Evolutionary conservation across 306 rosid species (phyloP), one percentile per base, ranked within the genome.

Genomic region (Purshia tridentata): DNA sequence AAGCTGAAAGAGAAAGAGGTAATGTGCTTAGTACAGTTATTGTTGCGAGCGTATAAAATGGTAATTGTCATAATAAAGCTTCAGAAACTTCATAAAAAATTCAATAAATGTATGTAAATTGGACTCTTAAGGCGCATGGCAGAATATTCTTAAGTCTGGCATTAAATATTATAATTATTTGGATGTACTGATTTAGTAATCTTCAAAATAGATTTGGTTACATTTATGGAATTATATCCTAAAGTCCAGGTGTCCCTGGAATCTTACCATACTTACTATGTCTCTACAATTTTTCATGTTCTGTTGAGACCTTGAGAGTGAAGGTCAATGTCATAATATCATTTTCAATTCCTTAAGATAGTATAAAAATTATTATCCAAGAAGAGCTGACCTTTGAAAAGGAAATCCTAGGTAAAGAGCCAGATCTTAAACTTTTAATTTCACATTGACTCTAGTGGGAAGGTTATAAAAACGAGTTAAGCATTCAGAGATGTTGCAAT

Each of bases 1-100:
- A 91, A 86, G 86, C 77, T 93, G 76, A 88, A 73, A 72, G 97
- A 78, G 77, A 91, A 84, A 84, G 98, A 93, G 97, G 98, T 90
- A 76, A 73, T 55, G 39, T 44, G 56, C 53, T 20, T 51, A 35
- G 50, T 46, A 13, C 41, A 46, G 41, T 48, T 4, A 67, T 0
- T 49, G 11, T n/a, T 69, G 61, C 4, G 11, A 18, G 9, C 5
- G 73, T 18, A 37, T 61, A 69, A 50, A 69, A 70, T 10, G 29
- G 29, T 41, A 40, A 15, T n/a, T 61, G 4, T 60, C 19, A 61
- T 39, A 14, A 19, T 60, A 59, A 16, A 29, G 65, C 45, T 37
- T 60, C 6, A 13, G 47, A 61, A 35, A 39, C 8, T 39, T n/a
- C 19, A 39, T 19, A 35, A 8, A 46, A 40, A 23, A 23, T 18